Base-by-base conservation (phyloP, 176 grass and related monocot genomes). In the Panicum miliaceum region DNA sequence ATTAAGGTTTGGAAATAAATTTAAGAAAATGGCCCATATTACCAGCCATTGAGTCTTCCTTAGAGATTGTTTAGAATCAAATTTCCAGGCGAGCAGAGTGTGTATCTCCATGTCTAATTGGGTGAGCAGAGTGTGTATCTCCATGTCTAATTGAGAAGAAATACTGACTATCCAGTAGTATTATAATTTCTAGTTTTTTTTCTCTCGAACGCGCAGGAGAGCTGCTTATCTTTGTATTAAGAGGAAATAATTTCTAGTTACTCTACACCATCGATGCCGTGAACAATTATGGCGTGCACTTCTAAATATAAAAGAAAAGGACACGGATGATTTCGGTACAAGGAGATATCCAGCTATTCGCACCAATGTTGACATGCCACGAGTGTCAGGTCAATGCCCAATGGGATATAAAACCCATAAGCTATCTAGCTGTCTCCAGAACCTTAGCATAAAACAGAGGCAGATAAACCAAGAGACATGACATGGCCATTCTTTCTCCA, bases 381-480 rank as follows among this genome's bases (percentile, higher is more conserved):
- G 59, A 60, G 32, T 82, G 85, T 68, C 61, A 75, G 22, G 46
- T 68, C 61, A 13, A 68, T 32, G 37, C 58, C 40, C 35, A 37
- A 75, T 27, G 81, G 27, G 69, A 75, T 63, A 82, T 68, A 52
- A 57, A 37, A 9, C 18, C 15, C 38, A 37, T 60, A 76, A 75
- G 36, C 37, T 56, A 75, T 87, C 61, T 50, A 82, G 60, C 62
- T 76, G 50, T 82, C 60, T 73, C 84, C 51, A 76, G 13, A 60
- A 76, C 61, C 13, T 58, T 48, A 35, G 32, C 9, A 75, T 20
- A 29, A 32, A 37, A 43, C 3, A 87, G 20, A 59, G 38, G 35
- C 62, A 67, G 47, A 38, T 81, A 82, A 67, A 73, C 14, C 27
- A 68, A 76, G 36, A 18, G 57, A 60, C n/a, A 22, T 60, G 57